These are phyloP conservation scores for Rhizophagus clarus DNA, from an alignment of 192 early-diverging fungal genomes.

Conservation along the genomic window DNA sequence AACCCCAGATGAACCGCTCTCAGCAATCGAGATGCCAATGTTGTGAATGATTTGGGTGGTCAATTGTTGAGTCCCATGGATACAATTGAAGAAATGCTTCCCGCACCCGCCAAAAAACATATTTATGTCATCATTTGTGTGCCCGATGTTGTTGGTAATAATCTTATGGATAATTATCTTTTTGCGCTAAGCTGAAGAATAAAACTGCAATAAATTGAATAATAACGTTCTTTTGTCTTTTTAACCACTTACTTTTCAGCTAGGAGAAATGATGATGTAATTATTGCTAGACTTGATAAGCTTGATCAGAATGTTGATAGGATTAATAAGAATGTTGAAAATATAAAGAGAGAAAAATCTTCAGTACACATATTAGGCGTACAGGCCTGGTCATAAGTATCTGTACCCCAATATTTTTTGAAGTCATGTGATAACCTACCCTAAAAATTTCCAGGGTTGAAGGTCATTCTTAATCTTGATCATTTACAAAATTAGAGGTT, in stretches of 20 bases:
- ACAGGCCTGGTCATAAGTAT: no score
- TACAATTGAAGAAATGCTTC: no score
- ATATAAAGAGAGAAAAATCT: not conserved
- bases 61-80: not conserved
- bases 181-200: not conserved
- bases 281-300: not conserved
- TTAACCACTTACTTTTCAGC: no score
- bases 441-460: no score
- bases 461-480: no score
- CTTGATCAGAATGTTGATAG: no score
- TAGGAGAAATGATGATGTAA: conserved; percentile 3
- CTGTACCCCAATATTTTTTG: no score
- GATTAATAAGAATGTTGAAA: conserved; percentile 6
- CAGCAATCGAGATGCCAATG: not conserved
- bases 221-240: not conserved
- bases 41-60: not conserved
- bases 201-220: not conserved
- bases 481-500: no score
- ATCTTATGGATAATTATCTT: no score
- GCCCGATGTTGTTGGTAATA: not conserved
- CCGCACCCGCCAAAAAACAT: not conserved
- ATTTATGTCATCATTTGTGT: not conserved
- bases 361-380: not conserved
- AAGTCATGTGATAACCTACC: no score
- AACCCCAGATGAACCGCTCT: not conserved